Conservation (phyloP, 2,329 filamentous ascomycete species). For the Fonsecaea multimorphosa region DNA sequence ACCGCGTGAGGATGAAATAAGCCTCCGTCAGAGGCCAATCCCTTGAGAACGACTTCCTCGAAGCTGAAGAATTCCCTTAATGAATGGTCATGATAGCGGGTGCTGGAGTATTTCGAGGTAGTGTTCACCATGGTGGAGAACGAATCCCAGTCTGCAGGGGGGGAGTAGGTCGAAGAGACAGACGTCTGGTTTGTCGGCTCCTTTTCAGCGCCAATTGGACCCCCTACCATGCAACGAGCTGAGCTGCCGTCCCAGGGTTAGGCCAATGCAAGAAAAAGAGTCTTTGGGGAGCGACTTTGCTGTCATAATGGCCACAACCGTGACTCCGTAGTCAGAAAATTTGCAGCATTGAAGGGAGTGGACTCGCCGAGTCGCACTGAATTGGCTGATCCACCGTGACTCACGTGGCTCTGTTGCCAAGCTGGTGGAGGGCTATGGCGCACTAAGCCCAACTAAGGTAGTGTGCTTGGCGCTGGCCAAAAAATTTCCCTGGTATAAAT, state of each 20-base stretch:
- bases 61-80: constrained; percentile 72
- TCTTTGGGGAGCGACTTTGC: not conserved
- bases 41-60: constrained; percentile 88
- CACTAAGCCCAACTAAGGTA: not conserved
- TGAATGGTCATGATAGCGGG: constrained; percentile 28
- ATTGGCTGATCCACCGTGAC: not conserved
- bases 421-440: not conserved
- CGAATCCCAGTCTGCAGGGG: not conserved
- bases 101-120: constrained; percentile 35
- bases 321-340: constrained; percentile 4
- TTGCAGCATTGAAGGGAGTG: not conserved
- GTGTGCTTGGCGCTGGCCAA: not conserved
- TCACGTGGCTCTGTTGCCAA: not conserved
- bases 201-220: not conserved
- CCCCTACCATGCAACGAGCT: not conserved
- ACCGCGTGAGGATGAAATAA: constrained; percentile 88
- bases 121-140: constrained; percentile 26
- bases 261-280: not conserved
- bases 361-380: not conserved
- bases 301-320: not conserved
- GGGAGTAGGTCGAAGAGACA: not conserved
- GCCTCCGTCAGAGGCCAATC: constrained; percentile 82
- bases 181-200: not conserved
- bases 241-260: not conserved
- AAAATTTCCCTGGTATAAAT: constrained; percentile 11